phyloP scores from a whole-genome alignment of 495 filamentous ascomycete genomes.

The Ascobolus immersus region DNA sequence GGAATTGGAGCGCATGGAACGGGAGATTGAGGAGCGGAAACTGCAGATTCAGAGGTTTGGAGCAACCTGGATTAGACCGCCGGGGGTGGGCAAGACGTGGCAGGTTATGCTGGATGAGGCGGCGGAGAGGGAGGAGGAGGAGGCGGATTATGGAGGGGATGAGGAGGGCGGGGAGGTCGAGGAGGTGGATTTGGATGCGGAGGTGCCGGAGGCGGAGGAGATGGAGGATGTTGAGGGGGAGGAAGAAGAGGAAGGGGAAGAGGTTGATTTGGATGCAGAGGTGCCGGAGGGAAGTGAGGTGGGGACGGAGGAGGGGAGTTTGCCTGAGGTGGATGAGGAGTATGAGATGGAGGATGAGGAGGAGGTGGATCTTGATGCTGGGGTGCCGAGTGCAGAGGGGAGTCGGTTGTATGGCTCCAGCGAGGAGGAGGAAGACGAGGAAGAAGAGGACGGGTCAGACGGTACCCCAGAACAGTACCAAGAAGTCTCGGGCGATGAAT shows the following conservation, averaged over 20 bases:
- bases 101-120: constrained; percentile 57
- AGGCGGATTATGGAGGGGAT: constrained; percentile 29
- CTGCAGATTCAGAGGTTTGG: constrained; percentile 50
- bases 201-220: constrained; percentile 3
- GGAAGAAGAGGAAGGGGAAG: constrained; percentile 7
- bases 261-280: constrained; percentile 11
- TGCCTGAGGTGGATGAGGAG: constrained; percentile 8
- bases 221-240: constrained; percentile 4
- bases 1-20: too few relatives aligned
- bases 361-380: constrained; percentile 10
- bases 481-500: too few relatives aligned
- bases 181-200: constrained; percentile 13
- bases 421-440: constrained; percentile 21
- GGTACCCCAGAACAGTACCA: too few relatives aligned
- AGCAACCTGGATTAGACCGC: constrained; percentile 51
- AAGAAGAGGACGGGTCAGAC: constrained; percentile 15
- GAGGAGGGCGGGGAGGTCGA: constrained; percentile 13
- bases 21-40: constrained; percentile 38
- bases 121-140: constrained; percentile 48
- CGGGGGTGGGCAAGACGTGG: constrained; percentile 49
- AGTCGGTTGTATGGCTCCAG: constrained; percentile 17
- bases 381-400: constrained; percentile 10
- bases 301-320: constrained; percentile 10
- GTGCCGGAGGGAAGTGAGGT: constrained; percentile 15
- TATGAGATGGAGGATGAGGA: constrained; percentile 12